Evolutionary conservation across 768 basidiomycete genomes (phyloP).

Genomic region (Naganishia vaughanmartiniae): DNA sequence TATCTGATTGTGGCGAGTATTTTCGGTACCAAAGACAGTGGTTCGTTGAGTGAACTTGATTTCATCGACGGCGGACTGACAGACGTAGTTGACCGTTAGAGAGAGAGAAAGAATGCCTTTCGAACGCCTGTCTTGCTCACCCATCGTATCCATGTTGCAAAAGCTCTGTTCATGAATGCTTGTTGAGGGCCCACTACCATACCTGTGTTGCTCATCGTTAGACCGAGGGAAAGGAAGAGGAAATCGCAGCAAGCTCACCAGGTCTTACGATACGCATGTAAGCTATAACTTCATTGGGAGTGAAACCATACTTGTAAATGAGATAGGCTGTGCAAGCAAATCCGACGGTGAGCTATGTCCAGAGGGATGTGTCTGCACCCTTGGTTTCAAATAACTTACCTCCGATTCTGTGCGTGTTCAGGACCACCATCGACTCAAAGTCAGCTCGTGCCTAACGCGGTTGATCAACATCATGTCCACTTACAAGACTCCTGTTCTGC

Average conservation of each 20-base stretch:
- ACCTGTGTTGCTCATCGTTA: conserved; percentile 16
- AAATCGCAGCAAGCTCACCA: conserved; percentile 53
- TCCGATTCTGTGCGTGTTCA: conserved; percentile 60
- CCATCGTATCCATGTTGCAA: conserved; percentile 25
- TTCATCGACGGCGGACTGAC: conserved; percentile 9
- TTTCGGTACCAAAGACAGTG: neutral
- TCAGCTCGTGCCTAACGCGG: neutral
- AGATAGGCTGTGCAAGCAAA: conserved; percentile 66
- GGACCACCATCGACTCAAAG: neutral
- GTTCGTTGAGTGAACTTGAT: conserved; percentile 6
- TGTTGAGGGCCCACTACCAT: conserved; percentile 53
- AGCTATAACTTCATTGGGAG: conserved; percentile 89
- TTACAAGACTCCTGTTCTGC: conserved; percentile 82
- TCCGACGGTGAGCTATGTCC: neutral
- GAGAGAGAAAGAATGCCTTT: neutral
- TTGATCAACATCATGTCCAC: neutral
- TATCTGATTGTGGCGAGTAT: neutral
- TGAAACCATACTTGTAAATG: conserved; percentile 98
- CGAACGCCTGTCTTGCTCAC: neutral
- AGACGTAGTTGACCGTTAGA: neutral
- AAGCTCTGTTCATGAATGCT: conserved; percentile 19
- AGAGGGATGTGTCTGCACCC: neutral
- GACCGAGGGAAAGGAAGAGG: too few relatives aligned
- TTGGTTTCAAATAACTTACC: conserved; percentile 37
- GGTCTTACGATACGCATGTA: conserved; percentile 98